Conservation (phyloP, 345 rosid species). For the Erodium maritimum region DNA sequence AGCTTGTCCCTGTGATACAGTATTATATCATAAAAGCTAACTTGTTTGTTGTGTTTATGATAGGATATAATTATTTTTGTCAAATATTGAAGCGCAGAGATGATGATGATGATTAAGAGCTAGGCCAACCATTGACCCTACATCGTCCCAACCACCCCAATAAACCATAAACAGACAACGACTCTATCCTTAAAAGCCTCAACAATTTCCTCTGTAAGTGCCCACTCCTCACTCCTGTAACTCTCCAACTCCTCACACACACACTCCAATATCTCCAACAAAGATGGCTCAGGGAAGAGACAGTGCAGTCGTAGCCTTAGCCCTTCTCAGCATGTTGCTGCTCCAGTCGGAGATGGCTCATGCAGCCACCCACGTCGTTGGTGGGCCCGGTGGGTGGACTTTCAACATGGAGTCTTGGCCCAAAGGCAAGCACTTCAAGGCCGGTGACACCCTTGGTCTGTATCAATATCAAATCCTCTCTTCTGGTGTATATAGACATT, state of each 20-base stretch:
- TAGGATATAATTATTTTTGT: neutral
- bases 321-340: neutral
- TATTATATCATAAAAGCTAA: neutral
- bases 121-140: neutral
- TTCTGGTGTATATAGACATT: neutral
- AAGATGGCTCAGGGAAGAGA: neutral
- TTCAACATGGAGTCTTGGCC: slow-evolving; percentile 29
- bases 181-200: neutral
- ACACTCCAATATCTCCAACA: neutral
- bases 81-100: neutral
- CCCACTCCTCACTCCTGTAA: neutral
- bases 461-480: neutral
- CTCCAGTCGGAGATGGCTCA: neutral
- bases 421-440: slow-evolving; percentile 39
- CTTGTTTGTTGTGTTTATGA: neutral
- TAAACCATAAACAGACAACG: neutral
- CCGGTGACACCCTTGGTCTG: slow-evolving; percentile 38
- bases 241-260: neutral
- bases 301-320: neutral
- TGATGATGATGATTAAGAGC: neutral
- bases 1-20: no score
- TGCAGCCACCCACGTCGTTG: slow-evolving; percentile 26
- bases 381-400: slow-evolving; percentile 38
- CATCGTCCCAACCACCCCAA: neutral
- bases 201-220: neutral